These are phyloP conservation scores for Yarrowia divulgata DNA, from an alignment of 805 yeast genomes.

Conservation along the genomic window DNA sequence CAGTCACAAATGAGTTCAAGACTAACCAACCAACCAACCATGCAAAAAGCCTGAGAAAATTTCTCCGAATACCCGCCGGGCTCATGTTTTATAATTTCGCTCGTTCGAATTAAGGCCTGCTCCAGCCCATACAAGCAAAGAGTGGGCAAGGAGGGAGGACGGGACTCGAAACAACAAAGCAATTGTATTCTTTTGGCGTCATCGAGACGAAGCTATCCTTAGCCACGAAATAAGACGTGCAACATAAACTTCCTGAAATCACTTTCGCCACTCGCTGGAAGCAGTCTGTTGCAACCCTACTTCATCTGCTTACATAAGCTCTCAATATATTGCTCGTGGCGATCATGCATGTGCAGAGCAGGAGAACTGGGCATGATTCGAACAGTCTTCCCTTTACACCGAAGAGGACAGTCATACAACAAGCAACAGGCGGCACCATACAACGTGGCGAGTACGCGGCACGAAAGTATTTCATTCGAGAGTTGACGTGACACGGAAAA, in stretches of 20 bases:
- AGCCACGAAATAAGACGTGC: no score
- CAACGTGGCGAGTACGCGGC: neutral
- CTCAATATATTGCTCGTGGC: constrained; percentile 27
- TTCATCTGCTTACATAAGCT: neutral
- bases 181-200: no score
- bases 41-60: no score
- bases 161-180: no score
- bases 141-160: neutral
- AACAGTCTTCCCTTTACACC: neutral
- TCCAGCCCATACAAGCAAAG: no score
- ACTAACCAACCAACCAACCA: no score
- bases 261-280: neutral
- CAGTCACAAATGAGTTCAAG: no score
- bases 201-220: no score
- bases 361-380: neutral
- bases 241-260: no score
- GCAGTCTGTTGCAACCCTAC: neutral
- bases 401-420: neutral
- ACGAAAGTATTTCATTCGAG: neutral
- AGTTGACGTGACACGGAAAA: neutral
- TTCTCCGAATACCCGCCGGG: no score
- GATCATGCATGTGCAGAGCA: constrained; percentile 21
- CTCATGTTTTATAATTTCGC: no score
- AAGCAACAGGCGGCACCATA: neutral
- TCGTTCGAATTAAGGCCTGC: no score